phyloP scores from a whole-genome alignment of 192 early-diverging fungal genomes.

The Phlyctochytrium planicorne region DNA sequence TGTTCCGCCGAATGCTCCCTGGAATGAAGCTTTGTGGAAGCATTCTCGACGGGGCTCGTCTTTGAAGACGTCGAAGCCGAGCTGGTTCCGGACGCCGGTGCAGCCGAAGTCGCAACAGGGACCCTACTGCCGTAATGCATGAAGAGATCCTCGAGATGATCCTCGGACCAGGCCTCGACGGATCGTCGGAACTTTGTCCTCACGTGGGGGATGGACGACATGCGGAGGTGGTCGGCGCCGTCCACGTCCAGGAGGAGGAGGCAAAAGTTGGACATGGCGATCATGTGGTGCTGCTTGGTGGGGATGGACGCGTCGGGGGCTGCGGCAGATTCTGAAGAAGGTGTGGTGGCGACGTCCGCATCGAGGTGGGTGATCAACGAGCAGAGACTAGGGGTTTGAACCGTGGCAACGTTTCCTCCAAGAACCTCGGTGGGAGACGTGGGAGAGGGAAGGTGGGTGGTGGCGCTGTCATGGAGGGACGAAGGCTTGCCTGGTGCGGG shows the following conservation, averaged over 20 bases:
- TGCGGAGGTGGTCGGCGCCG: slow-evolving; percentile 25
- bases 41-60: no score
- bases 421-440: neutral
- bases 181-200: slow-evolving; percentile 28
- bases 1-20: no score
- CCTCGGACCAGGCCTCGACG: slow-evolving; percentile 1
- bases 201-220: slow-evolving; percentile 21
- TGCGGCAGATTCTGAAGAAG: slow-evolving; percentile 3
- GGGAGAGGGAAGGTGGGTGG: neutral
- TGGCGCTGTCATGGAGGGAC: neutral
- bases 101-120: no score
- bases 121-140: neutral
- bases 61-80: no score
- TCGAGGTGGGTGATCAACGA: neutral
- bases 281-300: neutral
- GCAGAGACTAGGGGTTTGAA: neutral
- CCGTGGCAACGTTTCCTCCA: neutral
- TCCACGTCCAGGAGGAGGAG: slow-evolving; percentile 34
- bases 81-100: no score
- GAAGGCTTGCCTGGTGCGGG: slow-evolving; percentile 15
- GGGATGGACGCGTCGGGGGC: neutral
- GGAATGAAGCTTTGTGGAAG: no score
- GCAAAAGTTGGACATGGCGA: slow-evolving; percentile 28
- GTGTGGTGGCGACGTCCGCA: slow-evolving; percentile 12
- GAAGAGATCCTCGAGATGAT: neutral